These are phyloP conservation scores for Mycena leptocephala DNA, from an alignment of 768 basidiomycete genomes.

Conservation along the genomic window DNA sequence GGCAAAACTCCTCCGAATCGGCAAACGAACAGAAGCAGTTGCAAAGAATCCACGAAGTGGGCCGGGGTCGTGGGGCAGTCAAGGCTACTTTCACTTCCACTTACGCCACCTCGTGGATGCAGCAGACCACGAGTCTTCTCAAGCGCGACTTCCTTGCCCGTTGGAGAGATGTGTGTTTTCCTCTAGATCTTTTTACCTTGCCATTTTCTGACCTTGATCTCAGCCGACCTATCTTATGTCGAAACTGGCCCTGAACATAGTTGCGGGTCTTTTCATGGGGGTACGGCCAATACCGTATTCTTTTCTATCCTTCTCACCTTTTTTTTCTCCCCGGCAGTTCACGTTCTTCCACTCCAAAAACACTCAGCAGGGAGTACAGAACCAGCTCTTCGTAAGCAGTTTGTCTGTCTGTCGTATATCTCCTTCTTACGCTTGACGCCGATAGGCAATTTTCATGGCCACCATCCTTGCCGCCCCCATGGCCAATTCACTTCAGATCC, in stretches of 20 bases:
- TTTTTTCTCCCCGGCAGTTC: constrained; percentile 53
- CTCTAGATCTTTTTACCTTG: neutral
- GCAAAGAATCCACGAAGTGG: constrained; percentile 64
- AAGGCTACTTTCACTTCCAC: constrained; percentile 55
- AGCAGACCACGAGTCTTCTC: constrained; percentile 63
- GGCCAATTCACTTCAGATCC: constrained; percentile 76
- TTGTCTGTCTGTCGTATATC: constrained; percentile 21
- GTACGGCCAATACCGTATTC: neutral
- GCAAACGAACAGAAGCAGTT: constrained; percentile 54
- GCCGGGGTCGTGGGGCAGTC: constrained; percentile 58
- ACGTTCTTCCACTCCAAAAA: constrained; percentile 73
- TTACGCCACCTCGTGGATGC: constrained; percentile 69
- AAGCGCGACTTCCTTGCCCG: constrained; percentile 61
- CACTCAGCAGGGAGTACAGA: constrained; percentile 72
- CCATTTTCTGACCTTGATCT: neutral
- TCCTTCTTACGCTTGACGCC: neutral
- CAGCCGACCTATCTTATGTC: constrained; percentile 72
- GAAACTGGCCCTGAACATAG: constrained; percentile 69
- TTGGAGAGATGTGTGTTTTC: constrained; percentile 61
- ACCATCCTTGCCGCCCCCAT: constrained; percentile 69
- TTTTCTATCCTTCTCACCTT: neutral
- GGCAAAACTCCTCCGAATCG: constrained; percentile 69
- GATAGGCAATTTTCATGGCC: constrained; percentile 70
- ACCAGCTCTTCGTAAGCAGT: constrained; percentile 73
- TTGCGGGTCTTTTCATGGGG: constrained; percentile 71